Evolutionary conservation across 2,329 filamentous ascomycete genomes (phyloP).

Genomic region (Diaporthe caulivora): DNA sequence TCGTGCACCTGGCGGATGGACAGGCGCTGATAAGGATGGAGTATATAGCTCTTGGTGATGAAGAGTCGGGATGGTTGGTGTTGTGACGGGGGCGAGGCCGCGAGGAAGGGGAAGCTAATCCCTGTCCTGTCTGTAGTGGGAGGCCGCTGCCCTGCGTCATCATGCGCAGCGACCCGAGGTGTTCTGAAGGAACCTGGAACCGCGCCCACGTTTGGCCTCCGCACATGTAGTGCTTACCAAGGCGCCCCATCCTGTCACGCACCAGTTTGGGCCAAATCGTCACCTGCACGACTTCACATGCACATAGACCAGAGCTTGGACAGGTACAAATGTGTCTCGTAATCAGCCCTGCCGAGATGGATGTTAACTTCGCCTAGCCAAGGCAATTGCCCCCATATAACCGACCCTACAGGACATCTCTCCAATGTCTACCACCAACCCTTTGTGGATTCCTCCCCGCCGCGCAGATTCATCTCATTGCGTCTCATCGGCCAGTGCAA

Average conservation of each 20-base stretch:
- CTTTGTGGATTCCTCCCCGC: neutral
- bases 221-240: slow-evolving; percentile 15
- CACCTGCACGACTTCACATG: neutral
- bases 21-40: neutral
- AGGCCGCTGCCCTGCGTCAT: slow-evolving; percentile 3
- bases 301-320: neutral
- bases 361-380: neutral
- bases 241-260: neutral
- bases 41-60: neutral
- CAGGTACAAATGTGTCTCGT: neutral
- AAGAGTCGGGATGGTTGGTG: neutral
- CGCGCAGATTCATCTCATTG: neutral
- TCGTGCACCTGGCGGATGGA: slow-evolving; percentile 1
- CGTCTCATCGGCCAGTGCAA: too few species aligned
- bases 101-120: slow-evolving; percentile 18
- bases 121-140: neutral
- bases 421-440: neutral
- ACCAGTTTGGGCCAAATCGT: neutral
- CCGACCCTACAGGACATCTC: too few species aligned
- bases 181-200: neutral
- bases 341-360: neutral
- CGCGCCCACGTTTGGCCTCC: neutral
- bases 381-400: neutral
- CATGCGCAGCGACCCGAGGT: neutral
- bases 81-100: slow-evolving; percentile 15